Conservation (phyloP, 768 basidiomycete species). For the Tremella yokohamensis region DNA sequence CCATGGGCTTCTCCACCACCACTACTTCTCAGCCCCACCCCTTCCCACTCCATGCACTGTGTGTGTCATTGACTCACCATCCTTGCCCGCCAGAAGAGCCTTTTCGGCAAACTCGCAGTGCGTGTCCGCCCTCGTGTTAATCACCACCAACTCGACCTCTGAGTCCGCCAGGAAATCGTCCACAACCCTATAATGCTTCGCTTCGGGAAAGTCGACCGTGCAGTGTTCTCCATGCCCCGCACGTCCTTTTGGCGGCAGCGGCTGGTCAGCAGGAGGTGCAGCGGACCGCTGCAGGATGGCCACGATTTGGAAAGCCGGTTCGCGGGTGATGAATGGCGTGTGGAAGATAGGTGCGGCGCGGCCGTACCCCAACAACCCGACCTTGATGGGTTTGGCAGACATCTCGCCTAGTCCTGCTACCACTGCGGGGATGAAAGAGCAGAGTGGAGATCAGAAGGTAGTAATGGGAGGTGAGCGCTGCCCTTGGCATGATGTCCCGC, state of each 20-base stretch:
- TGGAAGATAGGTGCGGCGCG: constrained; percentile 5
- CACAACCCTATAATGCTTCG: background rate
- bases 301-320: background rate
- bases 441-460: no score
- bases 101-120: constrained; percentile 8
- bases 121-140: background rate
- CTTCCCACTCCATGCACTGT: no score
- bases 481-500: no score
- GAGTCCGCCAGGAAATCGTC: constrained; percentile 2
- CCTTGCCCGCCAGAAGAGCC: constrained; percentile 17
- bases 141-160: constrained; percentile 7
- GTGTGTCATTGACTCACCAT: constrained; percentile 9
- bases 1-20: constrained; percentile 32
- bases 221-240: background rate
- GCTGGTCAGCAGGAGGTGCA: background rate
- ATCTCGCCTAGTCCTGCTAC: no score
- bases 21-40: constrained; percentile 10
- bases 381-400: constrained; percentile 2
- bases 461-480: no score
- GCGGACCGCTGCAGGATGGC: constrained; percentile 1
- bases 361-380: constrained; percentile 8
- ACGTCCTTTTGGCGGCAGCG: no score
- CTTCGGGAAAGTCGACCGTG: constrained; percentile 6
- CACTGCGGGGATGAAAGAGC: no score
- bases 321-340: constrained; percentile 4